These are phyloP conservation scores for Neofusicoccum laricinum DNA, from an alignment of 2,329 filamentous ascomycete genomes.

Conservation along the genomic window DNA sequence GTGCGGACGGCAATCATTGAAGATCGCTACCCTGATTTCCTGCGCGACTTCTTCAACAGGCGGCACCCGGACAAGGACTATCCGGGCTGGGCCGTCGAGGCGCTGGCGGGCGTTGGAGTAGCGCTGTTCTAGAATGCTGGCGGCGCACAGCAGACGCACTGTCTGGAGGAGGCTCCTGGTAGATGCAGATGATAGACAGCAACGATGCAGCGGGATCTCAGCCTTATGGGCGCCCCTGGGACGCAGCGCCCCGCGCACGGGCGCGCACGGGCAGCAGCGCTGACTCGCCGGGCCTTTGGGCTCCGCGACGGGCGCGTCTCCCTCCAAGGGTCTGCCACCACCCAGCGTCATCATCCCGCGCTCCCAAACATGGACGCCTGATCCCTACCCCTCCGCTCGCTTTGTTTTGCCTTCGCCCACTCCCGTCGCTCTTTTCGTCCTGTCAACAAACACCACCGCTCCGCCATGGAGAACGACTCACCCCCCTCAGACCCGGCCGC, in stretches of 20 bases:
- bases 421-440: conserved; percentile 8
- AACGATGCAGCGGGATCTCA: neutral
- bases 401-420: conserved; percentile 1
- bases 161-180: neutral
- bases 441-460: conserved; percentile 1
- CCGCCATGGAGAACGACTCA: conserved; percentile 13
- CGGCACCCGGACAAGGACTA: conserved; percentile 69
- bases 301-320: neutral
- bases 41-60: conserved; percentile 73
- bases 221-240: conserved; percentile 4
- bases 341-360: conserved; percentile 9
- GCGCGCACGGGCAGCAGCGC: neutral
- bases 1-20: conserved; percentile 75
- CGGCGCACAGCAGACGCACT: neutral
- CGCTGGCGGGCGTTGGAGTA: conserved; percentile 75
- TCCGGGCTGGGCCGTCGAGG: conserved; percentile 80
- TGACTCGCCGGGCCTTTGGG: neutral
- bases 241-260: neutral
- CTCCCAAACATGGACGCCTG: conserved; percentile 1
- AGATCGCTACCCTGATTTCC: conserved; percentile 74
- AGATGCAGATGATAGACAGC: conserved; percentile 3
- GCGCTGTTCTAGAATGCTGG: conserved; percentile 48
- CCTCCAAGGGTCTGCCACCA: conserved; percentile 3
- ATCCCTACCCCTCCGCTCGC: conserved; percentile 7
- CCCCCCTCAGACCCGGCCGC: neutral